phyloP scores from a whole-genome alignment of 139 green algal genomes.

The Limnomonas spitsbergensis region DNA sequence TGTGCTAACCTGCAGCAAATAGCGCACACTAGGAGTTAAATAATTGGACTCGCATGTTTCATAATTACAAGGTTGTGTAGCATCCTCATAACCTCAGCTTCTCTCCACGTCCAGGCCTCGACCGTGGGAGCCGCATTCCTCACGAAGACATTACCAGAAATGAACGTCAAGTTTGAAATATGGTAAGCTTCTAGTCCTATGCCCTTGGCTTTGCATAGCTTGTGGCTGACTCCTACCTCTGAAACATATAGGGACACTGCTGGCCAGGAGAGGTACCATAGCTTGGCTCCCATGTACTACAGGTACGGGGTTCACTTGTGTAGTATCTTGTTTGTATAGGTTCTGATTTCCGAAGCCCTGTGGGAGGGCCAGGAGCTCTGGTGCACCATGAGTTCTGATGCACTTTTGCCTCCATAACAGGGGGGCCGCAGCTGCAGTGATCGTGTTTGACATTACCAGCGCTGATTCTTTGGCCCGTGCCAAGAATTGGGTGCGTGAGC shows the following conservation, averaged over 20 bases:
- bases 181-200: conserved; percentile 68
- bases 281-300: conserved; percentile 99
- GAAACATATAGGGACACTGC: conserved; percentile 83
- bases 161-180: conserved; percentile 99
- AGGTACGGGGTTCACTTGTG: conserved; percentile 39
- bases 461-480: conserved; percentile 86
- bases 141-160: conserved; percentile 93
- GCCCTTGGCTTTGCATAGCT: too few relatives aligned
- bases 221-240: too few relatives aligned
- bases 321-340: not conserved
- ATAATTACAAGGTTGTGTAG: too few relatives aligned
- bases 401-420: too few relatives aligned
- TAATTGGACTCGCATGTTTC: too few relatives aligned
- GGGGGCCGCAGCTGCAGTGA: conserved; percentile 89
- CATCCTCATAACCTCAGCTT: too few relatives aligned
- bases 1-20: conserved; percentile 13
- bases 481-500: conserved; percentile 91
- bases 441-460: conserved; percentile 65
- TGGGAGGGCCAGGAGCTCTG: too few relatives aligned
- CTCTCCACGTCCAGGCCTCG: conserved; percentile 82
- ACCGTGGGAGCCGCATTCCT: conserved; percentile 98
- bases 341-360: too few relatives aligned
- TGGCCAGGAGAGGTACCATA: conserved; percentile 97
- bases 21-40: too few relatives aligned
- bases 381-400: too few relatives aligned